These are phyloP conservation scores for Boletus sp. DNA, from an alignment of 768 basidiomycete genomes.

Conservation along the genomic window DNA sequence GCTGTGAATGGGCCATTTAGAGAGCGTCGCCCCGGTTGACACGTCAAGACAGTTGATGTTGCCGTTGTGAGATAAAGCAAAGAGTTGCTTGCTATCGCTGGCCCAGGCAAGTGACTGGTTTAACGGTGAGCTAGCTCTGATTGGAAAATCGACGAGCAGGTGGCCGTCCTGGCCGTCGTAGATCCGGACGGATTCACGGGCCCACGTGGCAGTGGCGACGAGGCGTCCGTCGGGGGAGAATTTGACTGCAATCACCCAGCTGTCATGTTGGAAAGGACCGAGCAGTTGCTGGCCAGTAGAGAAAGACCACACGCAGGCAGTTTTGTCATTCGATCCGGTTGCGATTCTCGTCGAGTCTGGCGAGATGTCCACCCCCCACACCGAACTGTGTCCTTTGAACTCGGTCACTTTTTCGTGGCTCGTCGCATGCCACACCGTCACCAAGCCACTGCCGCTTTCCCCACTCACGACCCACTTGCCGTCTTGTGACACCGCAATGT, in stretches of 20 bases:
- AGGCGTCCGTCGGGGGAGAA: background rate
- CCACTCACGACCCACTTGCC: background rate
- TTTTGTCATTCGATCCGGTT: background rate
- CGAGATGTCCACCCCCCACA: background rate
- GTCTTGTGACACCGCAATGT: background rate
- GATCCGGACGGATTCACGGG: rapidly evolving
- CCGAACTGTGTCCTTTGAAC: background rate
- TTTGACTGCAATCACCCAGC: background rate
- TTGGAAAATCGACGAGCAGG: background rate
- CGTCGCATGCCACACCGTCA: background rate
- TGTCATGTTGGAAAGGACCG: background rate
- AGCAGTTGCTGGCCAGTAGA: background rate
- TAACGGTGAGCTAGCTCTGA: background rate
- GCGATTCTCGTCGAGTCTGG: background rate
- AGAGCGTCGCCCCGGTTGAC: background rate
- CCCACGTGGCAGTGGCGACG: background rate
- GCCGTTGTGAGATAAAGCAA: background rate
- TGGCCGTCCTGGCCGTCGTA: background rate
- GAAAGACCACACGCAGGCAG: background rate
- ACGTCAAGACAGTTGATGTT: background rate
- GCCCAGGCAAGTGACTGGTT: background rate
- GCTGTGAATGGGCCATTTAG: background rate
- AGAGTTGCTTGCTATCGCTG: background rate
- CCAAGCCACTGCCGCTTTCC: background rate
- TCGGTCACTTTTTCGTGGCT: background rate